Base-by-base conservation (phyloP, 257 asterid genomes). In the Nicotiana sylvestris region DNA sequence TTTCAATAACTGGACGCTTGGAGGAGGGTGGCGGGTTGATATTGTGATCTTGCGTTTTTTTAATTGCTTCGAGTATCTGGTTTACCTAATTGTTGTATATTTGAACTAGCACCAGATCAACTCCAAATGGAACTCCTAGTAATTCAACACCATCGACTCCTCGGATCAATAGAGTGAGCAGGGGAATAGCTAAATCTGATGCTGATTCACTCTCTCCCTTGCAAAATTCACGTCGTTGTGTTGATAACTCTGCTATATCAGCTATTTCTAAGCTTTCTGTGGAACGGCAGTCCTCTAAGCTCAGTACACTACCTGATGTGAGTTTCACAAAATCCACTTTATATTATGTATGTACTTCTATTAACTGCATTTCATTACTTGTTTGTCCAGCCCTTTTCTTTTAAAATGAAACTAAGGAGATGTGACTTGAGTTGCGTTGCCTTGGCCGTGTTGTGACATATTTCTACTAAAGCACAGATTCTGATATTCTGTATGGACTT, bases 271-370 rank as follows among this genome's bases (percentile, higher is more conserved):
- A 91, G 97, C 90, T 94, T 66, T 16, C 92, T 17, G 58, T 84
- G 2, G 98, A 91, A 21, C 86, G 92, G 69, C 88, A 91, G 77
- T 33, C 95, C 81, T 89, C 93, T 68, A 96, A 93, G 87, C 91
- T 89, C 88, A 61, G 81, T 81, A 90, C 97, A 30, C 91, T 90
- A 17, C 89, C 96, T 53, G 98, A 96, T 79, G 99, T 93, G 89
- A 89, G 97, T 88, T 2, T 43, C 10, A 57, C 16, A 13, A 74
- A 2, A 69, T 81, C 81, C n/a, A 58, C 43, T 66, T 39, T 3
- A 39, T 13, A 32, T 21, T 21, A 12, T 61, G 64, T 4, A 13
- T 13, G 81, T 83, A 16, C 17, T 43, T 11, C 6, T 12, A 16
- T 35, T 37, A 25, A 77, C 66, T 37, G 57, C 27, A 18, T 21